Percentiles rank a stretch among this genome's conserved stretches.
phyloP scores from a whole-genome alignment of 306 rosid genomes.

The Gillenia trifoliata region DNA sequence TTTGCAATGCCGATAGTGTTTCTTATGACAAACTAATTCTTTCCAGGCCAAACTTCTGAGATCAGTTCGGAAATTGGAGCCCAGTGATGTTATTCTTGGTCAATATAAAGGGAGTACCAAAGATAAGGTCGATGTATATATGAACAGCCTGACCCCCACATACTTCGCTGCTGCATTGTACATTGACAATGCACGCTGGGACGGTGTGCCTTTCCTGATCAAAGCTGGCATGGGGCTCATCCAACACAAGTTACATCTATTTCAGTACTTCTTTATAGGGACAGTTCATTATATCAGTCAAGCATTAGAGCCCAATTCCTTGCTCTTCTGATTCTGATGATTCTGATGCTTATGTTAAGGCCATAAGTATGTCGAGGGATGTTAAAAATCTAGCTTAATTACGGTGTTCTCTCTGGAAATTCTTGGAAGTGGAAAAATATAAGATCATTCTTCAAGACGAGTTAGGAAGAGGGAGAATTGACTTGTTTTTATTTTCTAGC shows the following conservation, averaged over 20 bases:
- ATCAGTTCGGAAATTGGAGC: constrained; percentile 71
- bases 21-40: constrained; percentile 24
- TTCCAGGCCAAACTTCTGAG: constrained; percentile 87
- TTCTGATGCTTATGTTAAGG: not conserved
- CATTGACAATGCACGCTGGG: constrained; percentile 95
- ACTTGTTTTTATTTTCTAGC: too few species aligned
- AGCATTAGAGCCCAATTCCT: not conserved
- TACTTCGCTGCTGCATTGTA: constrained; percentile 79
- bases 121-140: constrained; percentile 40
- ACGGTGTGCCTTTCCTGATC: constrained; percentile 90
- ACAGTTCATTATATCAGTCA: not conserved
- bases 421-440: too few species aligned
- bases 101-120: constrained; percentile 65
- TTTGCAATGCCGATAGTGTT: constrained; percentile 1
- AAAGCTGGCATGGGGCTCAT: constrained; percentile 88
- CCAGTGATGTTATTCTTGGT: constrained; percentile 77
- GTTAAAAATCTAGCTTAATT: not conserved
- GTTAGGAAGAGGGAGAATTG: too few species aligned
- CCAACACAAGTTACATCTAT: constrained; percentile 63
- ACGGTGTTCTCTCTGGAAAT: too few species aligned
- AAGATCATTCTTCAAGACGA: too few species aligned
- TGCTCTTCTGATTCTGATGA: not conserved
- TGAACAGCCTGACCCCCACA: constrained; percentile 70
- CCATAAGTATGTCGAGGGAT: not conserved
- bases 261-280: not conserved